Conservation (phyloP, 2,329 filamentous ascomycete species). For the Alternaria tenuissima region DNA sequence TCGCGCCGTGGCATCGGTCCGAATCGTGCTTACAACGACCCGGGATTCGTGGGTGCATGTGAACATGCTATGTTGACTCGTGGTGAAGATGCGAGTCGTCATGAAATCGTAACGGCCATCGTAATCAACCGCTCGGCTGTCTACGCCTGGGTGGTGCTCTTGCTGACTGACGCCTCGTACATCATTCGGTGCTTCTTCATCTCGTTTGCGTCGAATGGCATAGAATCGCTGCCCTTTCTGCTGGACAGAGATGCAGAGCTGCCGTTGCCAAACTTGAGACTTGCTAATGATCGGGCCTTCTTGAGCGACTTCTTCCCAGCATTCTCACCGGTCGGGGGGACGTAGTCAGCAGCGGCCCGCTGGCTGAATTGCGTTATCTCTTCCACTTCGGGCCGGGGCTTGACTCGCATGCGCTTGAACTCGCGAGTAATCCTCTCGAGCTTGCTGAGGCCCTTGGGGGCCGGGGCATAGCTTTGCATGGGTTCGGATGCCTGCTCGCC, state of each 20-base stretch:
- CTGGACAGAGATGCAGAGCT: constrained; percentile 44
- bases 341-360: constrained; percentile 25
- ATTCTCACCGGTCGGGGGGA: constrained; percentile 29
- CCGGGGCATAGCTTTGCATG: constrained; percentile 24
- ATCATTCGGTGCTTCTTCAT: constrained; percentile 49
- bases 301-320: constrained; percentile 47
- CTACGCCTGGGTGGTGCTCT: constrained; percentile 15
- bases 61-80: constrained; percentile 23
- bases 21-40: constrained; percentile 5
- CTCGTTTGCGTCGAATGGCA: constrained; percentile 46
- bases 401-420: constrained; percentile 64
- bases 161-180: constrained; percentile 43
- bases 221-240: constrained; percentile 45
- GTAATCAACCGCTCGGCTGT: constrained; percentile 1
- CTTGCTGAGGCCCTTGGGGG: constrained; percentile 55
- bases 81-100: constrained; percentile 24
- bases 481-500: constrained; percentile 37
- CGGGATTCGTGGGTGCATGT: constrained; percentile 12
- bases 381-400: constrained; percentile 61
- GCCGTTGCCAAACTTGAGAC: constrained; percentile 39
- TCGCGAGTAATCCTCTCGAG: constrained; percentile 68
- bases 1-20: constrained; percentile 11
- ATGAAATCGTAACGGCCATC: constrained; percentile 27
- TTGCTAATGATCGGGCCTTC: constrained; percentile 48
- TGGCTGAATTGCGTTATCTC: constrained; percentile 53